These are phyloP conservation scores for Quercus tomentella DNA, from an alignment of 331 rosid species.

Conservation along the genomic window DNA sequence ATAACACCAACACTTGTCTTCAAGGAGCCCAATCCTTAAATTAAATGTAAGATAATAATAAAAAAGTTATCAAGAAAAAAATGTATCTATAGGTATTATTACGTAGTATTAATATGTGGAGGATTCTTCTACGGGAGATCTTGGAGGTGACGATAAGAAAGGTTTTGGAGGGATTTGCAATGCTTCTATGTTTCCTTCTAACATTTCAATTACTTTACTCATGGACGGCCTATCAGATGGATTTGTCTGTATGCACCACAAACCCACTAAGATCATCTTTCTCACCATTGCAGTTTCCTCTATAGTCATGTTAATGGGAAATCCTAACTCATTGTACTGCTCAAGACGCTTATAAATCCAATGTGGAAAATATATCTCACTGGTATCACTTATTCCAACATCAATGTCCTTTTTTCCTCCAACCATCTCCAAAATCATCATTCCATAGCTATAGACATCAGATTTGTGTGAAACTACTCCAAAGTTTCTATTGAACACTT, in stretches of 20 bases:
- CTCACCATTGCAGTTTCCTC: neutral
- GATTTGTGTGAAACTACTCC: slow-evolving; percentile 41
- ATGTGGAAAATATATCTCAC: slow-evolving; percentile 32
- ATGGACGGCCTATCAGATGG: neutral
- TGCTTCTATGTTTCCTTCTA: too few relatives aligned
- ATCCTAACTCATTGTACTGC: neutral
- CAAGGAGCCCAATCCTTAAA: too few relatives aligned
- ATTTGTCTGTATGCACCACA: neutral
- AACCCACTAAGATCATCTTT: neutral
- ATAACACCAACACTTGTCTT: too few relatives aligned
- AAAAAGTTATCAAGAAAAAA: too few relatives aligned
- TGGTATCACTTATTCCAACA: slow-evolving; percentile 1
- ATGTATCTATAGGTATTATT: too few relatives aligned
- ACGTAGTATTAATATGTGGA: too few relatives aligned
- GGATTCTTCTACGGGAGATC: too few relatives aligned
- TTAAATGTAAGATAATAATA: too few relatives aligned
- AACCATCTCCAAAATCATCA: slow-evolving; percentile 43
- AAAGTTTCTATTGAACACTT: slow-evolving; percentile 25
- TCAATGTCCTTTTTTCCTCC: slow-evolving; percentile 31
- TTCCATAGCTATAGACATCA: slow-evolving; percentile 48
- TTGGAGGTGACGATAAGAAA: too few relatives aligned
- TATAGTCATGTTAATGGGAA: neutral
- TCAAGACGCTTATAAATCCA: neutral
- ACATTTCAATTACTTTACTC: neutral
- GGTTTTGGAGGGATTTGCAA: too few relatives aligned